Evolutionary conservation across 2,329 filamentous ascomycete species (phyloP).

Genomic region (Colletotrichum gigasporum): DNA sequence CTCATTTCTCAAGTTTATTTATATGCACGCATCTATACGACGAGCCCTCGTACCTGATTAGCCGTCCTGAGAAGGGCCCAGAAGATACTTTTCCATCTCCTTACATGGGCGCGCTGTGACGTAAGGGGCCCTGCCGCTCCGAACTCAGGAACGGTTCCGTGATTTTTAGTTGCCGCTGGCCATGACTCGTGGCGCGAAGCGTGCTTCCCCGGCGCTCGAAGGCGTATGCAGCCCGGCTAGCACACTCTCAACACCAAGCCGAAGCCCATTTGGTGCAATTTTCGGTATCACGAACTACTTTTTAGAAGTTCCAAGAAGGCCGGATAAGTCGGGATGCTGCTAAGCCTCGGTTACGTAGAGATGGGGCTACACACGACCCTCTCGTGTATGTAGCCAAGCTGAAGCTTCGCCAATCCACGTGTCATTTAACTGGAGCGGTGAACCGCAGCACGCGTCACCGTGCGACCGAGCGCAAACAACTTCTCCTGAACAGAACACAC

Average conservation of each 20-base stretch:
- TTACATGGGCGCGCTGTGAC: no score
- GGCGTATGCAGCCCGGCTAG: no score
- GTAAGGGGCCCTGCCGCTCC: no score
- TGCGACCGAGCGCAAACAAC: not conserved
- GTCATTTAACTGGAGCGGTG: constrained; percentile 30
- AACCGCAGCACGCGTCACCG: constrained; percentile 18
- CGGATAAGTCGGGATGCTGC: constrained; percentile 29
- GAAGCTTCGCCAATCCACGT: constrained; percentile 29
- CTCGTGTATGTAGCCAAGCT: constrained; percentile 16
- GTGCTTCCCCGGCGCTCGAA: no score
- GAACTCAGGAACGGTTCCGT: no score
- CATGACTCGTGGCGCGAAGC: no score
- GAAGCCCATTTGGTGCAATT: not conserved
- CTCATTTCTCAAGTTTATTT: no score
- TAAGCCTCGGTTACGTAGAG: constrained; percentile 26
- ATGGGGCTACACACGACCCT: constrained; percentile 10
- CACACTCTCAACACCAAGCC: not conserved
- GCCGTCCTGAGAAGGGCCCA: no score
- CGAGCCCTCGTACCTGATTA: no score
- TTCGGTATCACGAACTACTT: not conserved
- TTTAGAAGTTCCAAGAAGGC: not conserved
- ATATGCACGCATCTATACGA: no score
- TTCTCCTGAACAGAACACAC: not conserved
- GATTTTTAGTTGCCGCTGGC: no score
- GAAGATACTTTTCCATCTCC: no score